Conservation (phyloP, 2,329 filamentous ascomycete genomes). For the Xylaria sp. region DNA sequence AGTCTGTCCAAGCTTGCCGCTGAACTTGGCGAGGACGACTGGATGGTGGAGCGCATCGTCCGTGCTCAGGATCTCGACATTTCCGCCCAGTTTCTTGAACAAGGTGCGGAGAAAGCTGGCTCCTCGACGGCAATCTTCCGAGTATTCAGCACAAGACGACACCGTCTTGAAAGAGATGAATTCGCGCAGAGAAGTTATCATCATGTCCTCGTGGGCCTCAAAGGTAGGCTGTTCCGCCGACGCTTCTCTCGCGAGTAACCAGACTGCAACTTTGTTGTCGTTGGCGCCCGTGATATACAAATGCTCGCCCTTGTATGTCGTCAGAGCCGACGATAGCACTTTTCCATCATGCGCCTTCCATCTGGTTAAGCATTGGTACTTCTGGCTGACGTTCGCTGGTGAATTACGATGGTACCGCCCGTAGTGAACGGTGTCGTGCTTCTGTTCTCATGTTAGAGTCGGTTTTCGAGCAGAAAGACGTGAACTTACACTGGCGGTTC, state of each 20-base stretch:
- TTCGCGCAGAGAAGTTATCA: slow-evolving; percentile 74
- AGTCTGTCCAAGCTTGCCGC: slow-evolving; percentile 68
- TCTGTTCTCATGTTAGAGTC: slow-evolving; percentile 43
- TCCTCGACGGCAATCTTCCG: slow-evolving; percentile 89
- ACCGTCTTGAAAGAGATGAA: slow-evolving; percentile 93
- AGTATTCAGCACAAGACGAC: slow-evolving; percentile 82
- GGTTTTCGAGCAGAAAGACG: slow-evolving; percentile 12
- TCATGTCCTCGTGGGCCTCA: slow-evolving; percentile 53
- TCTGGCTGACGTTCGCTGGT: slow-evolving; percentile 66
- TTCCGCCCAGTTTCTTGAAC: slow-evolving; percentile 88
- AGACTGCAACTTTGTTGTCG: slow-evolving; percentile 85
- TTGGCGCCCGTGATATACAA: slow-evolving; percentile 95
- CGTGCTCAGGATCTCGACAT: slow-evolving; percentile 87
- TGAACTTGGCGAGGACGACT: slow-evolving; percentile 89
- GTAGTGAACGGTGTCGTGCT: slow-evolving; percentile 69
- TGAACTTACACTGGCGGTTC: slow-evolving; percentile 73
- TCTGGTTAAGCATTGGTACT: slow-evolving; percentile 76
- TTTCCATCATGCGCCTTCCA: slow-evolving; percentile 87
- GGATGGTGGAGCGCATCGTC: slow-evolving; percentile 76
- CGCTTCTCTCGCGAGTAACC: slow-evolving; percentile 67
- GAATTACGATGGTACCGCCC: slow-evolving; percentile 55
- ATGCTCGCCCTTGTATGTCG: slow-evolving; percentile 69
- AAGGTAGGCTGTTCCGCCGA: slow-evolving; percentile 38
- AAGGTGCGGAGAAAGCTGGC: slow-evolving; percentile 88
- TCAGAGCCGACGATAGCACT: slow-evolving; percentile 81